A percentile compares a stretch with the other conserved stretches of the same genome.
Conservation (phyloP, 2,329 filamentous ascomycete species). For the Alternaria sp. region DNA sequence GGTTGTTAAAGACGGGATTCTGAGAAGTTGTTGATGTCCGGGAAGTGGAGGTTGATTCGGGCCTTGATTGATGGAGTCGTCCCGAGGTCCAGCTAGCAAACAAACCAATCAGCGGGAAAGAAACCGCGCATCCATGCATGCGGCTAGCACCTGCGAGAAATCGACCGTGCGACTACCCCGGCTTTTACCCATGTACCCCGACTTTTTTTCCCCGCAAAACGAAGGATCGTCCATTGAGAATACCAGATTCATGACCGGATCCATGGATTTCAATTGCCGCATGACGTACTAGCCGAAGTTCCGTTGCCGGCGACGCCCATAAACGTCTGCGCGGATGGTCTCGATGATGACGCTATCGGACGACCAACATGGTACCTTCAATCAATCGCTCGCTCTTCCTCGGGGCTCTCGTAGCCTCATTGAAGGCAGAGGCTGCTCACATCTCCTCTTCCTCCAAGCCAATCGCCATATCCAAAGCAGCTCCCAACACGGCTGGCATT, state of each 20-base stretch:
- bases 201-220: neutral
- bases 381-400: neutral
- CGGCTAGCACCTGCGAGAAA: neutral
- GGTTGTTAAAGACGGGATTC: neutral
- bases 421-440: slow-evolving; percentile 3
- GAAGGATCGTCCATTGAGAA: neutral
- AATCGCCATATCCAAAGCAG: neutral
- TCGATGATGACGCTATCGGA: neutral
- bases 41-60: neutral
- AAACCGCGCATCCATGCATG: no score
- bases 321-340: neutral
- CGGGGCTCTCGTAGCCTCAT: neutral
- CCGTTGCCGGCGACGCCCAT: slow-evolving; percentile 7
- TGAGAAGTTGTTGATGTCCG: neutral
- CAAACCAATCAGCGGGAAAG: neutral
- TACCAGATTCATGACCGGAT: neutral
- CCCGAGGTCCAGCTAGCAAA: neutral
- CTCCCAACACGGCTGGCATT: slow-evolving; percentile 4
- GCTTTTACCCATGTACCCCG: neutral
- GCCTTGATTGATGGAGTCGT: no score
- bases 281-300: neutral
- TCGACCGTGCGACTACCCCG: neutral
- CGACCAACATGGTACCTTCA: neutral
- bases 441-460: neutral
- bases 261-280: slow-evolving; percentile 5